A percentile compares a stretch with the other conserved stretches of the same genome.
These are phyloP conservation scores for Cercospora janseana DNA, from an alignment of 2,329 filamentous ascomycete species.

Conservation along the genomic window DNA sequence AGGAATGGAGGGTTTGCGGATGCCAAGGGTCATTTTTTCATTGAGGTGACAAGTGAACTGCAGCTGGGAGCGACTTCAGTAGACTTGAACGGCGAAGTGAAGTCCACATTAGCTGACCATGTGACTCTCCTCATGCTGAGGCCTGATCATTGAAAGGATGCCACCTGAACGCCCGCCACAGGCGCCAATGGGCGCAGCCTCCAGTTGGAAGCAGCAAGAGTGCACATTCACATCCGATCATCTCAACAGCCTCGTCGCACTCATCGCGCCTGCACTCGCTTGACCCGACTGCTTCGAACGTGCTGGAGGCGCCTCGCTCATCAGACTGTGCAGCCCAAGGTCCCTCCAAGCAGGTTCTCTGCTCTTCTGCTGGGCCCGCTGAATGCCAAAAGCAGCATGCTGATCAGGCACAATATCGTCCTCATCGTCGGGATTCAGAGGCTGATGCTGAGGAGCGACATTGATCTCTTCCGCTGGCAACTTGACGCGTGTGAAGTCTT, in stretches of 20 bases:
- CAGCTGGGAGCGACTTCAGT: too few relatives aligned
- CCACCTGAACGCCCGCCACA: too few relatives aligned
- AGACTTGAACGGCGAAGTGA: too few relatives aligned
- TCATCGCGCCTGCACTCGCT: conserved; percentile 19
- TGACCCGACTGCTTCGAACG: conserved; percentile 14
- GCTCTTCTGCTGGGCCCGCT: conserved; percentile 70
- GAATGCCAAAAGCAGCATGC: conserved; percentile 83
- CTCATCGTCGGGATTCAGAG: conserved; percentile 80
- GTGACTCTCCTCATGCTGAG: too few relatives aligned
- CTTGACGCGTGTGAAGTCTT: conserved; percentile 52
- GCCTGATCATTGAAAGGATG: too few relatives aligned
- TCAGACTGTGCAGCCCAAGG: conserved; percentile 67
- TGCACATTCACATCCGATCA: conserved; percentile 1
- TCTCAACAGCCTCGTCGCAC: conserved; percentile 12
- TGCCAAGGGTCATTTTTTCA: too few relatives aligned
- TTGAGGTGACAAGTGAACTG: too few relatives aligned
- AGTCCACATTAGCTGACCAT: too few relatives aligned
- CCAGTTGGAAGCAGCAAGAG: too few relatives aligned
- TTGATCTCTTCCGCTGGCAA: conserved; percentile 68
- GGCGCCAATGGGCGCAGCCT: too few relatives aligned
- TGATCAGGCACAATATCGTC: conserved; percentile 86
- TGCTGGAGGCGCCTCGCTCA: conserved; percentile 59
- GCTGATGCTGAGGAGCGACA: conserved; percentile 75
- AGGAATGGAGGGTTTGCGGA: too few relatives aligned
- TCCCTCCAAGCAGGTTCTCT: conserved; percentile 77